Base-by-base conservation (phyloP, 805 yeast genomes). In the Pichia phayaonensis region DNA sequence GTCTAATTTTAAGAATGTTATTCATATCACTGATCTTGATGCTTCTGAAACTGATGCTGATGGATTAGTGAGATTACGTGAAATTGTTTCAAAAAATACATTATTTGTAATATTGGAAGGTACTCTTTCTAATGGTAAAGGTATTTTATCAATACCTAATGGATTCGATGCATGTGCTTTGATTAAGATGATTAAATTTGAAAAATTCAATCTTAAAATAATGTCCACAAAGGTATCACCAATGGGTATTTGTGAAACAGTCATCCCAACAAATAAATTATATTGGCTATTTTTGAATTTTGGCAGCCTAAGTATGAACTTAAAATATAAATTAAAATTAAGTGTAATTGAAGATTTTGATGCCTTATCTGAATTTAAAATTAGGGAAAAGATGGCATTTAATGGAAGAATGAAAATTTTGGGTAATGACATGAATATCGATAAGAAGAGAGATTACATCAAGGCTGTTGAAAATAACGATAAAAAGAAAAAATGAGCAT, bases 41-140 rank as follows among this genome's bases (percentile, higher is more conserved):
- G 52, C 52, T 16, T 45, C 54, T 7, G 36, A 48, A 8, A 45
- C 44, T 5, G 27, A 52, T 39, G 53, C 38, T 15, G 55, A 53
- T 23, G 51, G 50, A 8, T 18, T 44, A 15, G 27, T 36, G 1
- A 44, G 41, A 31, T 23, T 48, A n/a, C 26, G 44, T 6, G 24
- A 34, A 11, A 11, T 23, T 12, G 51, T 49, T 18, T 26, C 62
- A 27, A 59, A 66, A 21, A 61, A 64, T 4, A 68, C 72, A 0
- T 72, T 80, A 4, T 82, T 75, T 47, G 57, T 85, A 22, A 80
- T 89, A 51, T 73, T 83, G 3, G 97, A 90, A 61, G 96, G 96
- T 0, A 86, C 96, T 0, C 75, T 96, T 0, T 80, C 96, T 0
- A 92, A 90, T 62, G 94, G 95, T 46, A 81, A 82, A 54, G 81